Base-by-base conservation (phyloP, 257 asterid species). In the Marsdenia floribunda region DNA sequence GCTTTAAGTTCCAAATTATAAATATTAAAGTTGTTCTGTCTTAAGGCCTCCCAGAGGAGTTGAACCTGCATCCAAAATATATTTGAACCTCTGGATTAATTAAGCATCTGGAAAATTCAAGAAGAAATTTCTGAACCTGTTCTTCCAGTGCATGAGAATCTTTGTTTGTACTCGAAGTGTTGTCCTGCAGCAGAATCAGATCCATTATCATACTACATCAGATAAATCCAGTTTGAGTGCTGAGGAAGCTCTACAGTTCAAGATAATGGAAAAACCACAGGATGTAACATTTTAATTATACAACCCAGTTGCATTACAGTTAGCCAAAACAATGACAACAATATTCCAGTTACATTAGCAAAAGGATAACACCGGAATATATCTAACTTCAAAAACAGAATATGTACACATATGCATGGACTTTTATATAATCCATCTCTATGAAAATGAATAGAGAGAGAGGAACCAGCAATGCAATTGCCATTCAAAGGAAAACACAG, bases 11-110 rank as follows among this genome's bases (percentile, higher is more conserved):
- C 93, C 81, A 91, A 76, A 40, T 47, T 73, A 74, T 87, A 82
- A 75, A 93, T 88, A 74, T 91, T 92, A 71, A 91, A 88, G 87
- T 88, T 88, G 75, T 84, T 88, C 73, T 80, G 83, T 73, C 94
- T 84, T 67, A 96, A 89, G 66, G 82, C 80, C 9, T 78, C 87
- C 98, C 97, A 90, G 35, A 90, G 93, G 84, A 77, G 87, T 60
- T 84, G 90, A 75, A 91, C 87, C 97, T 93, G 81, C 81, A 79
- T 67, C 79, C 77, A 9, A 70, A 73, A 70, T 24, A 24, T n/a
- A 68, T 11, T 71, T 55, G 66, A 69, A 24, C 6, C 21, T 40
- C 66, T 15, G 15, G n/a, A 70, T 60, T 64, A 22, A 40, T 1
- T 44, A 57, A 21, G 24, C 15, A 29, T 58, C 24, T 33, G 42